Base-by-base conservation (phyloP, 805 yeast genomes). In the Candida sithepensis region DNA sequence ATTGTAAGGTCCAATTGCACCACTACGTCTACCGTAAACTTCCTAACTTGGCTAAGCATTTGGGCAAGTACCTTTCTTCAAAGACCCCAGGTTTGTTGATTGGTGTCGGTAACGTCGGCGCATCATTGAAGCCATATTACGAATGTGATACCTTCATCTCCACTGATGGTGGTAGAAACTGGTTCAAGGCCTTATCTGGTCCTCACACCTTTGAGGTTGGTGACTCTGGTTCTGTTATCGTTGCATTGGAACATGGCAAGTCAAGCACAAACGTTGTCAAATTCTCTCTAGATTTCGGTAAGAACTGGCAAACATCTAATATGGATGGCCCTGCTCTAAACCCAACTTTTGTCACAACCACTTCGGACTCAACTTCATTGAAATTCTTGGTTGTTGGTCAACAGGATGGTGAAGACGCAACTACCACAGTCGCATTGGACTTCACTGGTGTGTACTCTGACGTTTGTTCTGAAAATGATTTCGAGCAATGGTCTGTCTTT, bases 251-350 rank as follows among this genome's bases (percentile, higher is more conserved):
- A 16, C 59, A 72, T 4, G 61, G 58, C 4, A 16, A 38, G 3
- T 57, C 61, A 0, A 30, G 36, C 9, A 71, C 71, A 44, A 64
- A 65, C 6, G 65, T 67, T 12, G 60, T 64, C 4, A 59, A 66
- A n/a, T 86, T 72, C 56, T 80, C 91, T 0, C 57, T 79, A 20
- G 87, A 87, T 58, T 85, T 82, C 55, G 95, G 95, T 36, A 56
- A 66, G 32, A 61, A 80, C 10, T 86, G 90, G 89, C 48, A 59
- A 6, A 67, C 68, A 28, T 64, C 68, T 28, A 66, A 71, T 14
- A 59, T 85, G 2, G 79, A 73, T 6, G 34, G 34, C 16, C 46
- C 54, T 12, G 50, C 71, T 1, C 57, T 81, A 13, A 54, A 57
- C 33, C 81, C 84, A 0, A 47, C 64, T 2, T 57, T 66, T 4